phyloP scores from a whole-genome alignment of 805 yeast genomes.

The Starmerella etchellsii region DNA sequence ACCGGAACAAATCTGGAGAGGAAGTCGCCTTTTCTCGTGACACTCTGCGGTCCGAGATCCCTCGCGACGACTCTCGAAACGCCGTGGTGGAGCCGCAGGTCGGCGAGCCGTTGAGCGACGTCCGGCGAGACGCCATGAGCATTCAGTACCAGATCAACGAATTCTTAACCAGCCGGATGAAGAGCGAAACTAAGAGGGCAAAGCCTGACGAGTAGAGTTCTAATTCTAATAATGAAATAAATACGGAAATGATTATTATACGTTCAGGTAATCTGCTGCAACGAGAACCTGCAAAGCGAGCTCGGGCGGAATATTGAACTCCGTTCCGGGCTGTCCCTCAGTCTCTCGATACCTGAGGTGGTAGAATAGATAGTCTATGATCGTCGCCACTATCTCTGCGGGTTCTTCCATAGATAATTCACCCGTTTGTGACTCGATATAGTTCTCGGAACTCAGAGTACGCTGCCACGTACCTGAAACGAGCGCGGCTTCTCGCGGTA shows the following conservation, averaged over 20 bases:
- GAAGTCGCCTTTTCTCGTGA: conserved; percentile 6
- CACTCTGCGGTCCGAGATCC: conserved; percentile 3
- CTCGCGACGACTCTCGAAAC: conserved; percentile 15
- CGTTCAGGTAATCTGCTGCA: conserved; percentile 79
- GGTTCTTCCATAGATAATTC: conserved; percentile 48
- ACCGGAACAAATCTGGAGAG: conserved; percentile 9
- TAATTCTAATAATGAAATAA: background rate
- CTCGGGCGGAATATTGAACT: conserved; percentile 82
- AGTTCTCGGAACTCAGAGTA: conserved; percentile 36
- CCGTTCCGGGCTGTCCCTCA: conserved; percentile 24
- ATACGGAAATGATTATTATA: background rate
- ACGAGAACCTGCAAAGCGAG: conserved; percentile 82
- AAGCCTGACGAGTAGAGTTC: background rate
- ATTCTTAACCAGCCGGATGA: conserved; percentile 18
- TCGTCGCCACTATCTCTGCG: conserved; percentile 57
- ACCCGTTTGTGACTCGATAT: conserved; percentile 47
- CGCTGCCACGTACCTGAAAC: conserved; percentile 52
- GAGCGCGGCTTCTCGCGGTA: conserved; percentile 62
- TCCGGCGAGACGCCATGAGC: conserved; percentile 17
- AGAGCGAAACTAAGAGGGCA: background rate
- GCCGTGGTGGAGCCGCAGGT: conserved; percentile 14
- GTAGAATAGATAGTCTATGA: conserved; percentile 75
- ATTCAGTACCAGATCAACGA: conserved; percentile 21
- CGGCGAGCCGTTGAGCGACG: conserved; percentile 15
- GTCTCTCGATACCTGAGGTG: conserved; percentile 45